Conservation (phyloP, 805 yeast species). For the Candida sanyiensis region DNA sequence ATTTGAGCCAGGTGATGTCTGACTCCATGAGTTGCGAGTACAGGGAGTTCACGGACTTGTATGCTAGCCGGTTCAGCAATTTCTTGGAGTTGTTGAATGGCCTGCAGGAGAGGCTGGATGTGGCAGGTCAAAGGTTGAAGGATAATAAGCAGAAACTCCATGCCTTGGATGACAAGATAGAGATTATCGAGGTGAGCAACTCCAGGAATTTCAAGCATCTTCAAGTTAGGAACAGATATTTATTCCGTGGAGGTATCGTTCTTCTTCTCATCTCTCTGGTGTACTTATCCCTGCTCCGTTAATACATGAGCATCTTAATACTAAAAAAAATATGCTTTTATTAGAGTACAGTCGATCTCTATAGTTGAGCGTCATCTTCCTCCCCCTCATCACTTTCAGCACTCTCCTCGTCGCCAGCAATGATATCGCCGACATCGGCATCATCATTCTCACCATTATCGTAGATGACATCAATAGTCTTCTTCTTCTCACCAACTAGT, state of each 20-base stretch:
- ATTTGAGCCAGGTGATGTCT: neutral
- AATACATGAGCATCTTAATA: too few relatives aligned
- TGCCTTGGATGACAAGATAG: neutral
- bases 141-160: neutral
- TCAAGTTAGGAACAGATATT: neutral
- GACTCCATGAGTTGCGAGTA: neutral
- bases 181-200: neutral
- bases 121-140: neutral
- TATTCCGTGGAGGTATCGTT: neutral
- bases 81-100: neutral
- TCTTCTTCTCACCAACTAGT: slow-evolving; percentile 5
- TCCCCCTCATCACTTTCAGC: slow-evolving; percentile 32
- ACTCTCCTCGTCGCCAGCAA: slow-evolving; percentile 16
- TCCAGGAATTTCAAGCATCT: neutral
- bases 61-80: neutral
- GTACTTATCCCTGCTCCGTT: too few relatives aligned
- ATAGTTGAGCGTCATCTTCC: slow-evolving; percentile 23
- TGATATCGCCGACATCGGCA: slow-evolving; percentile 31
- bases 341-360: slow-evolving; percentile 1
- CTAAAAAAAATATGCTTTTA: slow-evolving; percentile 3
- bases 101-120: neutral
- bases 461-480: slow-evolving; percentile 32
- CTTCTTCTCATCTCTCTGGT: too few relatives aligned
- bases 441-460: slow-evolving; percentile 43
- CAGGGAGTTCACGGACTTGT: neutral